Evolutionary conservation across 2,329 filamentous ascomycete genomes (phyloP), one percentile per base, ranked within the genome.

Genomic region (Monascus ruber): DNA sequence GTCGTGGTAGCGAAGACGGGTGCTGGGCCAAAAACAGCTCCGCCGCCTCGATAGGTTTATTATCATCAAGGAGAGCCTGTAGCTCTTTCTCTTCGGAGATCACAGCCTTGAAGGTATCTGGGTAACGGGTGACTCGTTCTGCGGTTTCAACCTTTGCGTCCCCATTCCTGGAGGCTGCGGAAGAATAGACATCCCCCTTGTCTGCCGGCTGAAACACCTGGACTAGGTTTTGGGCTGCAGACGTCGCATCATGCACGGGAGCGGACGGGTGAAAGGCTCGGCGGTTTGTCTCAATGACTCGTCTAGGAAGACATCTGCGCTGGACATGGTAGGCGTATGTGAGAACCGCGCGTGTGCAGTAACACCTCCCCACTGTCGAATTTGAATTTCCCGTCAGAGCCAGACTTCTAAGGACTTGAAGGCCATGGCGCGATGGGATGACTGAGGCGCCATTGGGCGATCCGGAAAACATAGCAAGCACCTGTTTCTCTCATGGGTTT

Each of bases 201-300:
- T 68, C 65, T 2, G 65, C 65, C 3, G 63, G 62, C 35, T 65
- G 63, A 44, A 68, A 62, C 62, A 67, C 66, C 7, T 52, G 50
- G 5, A 59, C 55, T 6, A 67, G 49, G 31, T 58, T 52, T 33
- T 45, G 53, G 17, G 62, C 58, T 9, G 62, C 56, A 32, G 55
- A 51, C 24, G 56, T 59, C 35, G 63, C 57, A 62, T 62, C 53
- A 49, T 65, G 66, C 36, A 62, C 61, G 1, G 63, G 61, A 7
- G 62, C 60, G 27, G 62, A 62, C 29, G 61, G 55, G 38, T 63
- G 62, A 6, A 66, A 41, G 33, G 55, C 58, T 35, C 63, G 28
- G 6, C 28, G 56, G 48, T 68, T 69, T 38, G 62, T 66, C 45
- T 67, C 60, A 42, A 68, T 51, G 29, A 66, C 62, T 42, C 57